Percentiles rank a stretch among this genome's conserved stretches.
These are phyloP conservation scores for Aspergillus bridgeri DNA, from an alignment of 495 filamentous ascomycete species.

Conservation along the genomic window DNA sequence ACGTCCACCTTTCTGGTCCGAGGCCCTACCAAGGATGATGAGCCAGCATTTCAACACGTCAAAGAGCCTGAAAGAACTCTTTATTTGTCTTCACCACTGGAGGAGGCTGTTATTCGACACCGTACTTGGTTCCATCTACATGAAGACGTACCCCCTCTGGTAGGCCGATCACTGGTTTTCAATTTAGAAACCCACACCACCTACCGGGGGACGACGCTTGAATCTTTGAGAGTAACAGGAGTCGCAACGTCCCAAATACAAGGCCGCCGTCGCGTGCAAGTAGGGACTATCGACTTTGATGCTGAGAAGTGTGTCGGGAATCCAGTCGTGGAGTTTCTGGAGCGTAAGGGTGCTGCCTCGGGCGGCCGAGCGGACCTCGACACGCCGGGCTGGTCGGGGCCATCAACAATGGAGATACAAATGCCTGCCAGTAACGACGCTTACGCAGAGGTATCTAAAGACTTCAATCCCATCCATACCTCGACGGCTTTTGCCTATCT, in stretches of 20 bases:
- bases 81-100: conserved; percentile 5
- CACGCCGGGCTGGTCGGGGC: conserved; percentile 9
- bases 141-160: conserved; percentile 9
- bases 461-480: conserved; percentile 39
- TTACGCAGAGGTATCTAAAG: conserved; percentile 29
- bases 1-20: conserved; percentile 28
- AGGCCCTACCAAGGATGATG: conserved; percentile 10
- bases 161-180: conserved; percentile 19
- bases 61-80: conserved; percentile 16
- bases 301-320: conserved; percentile 19
- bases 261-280: not conserved
- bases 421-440: conserved; percentile 24
- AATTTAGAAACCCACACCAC: conserved; percentile 15
- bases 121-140: conserved; percentile 21
- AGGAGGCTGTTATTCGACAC: conserved; percentile 19
- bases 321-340: conserved; percentile 32
- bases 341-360: conserved; percentile 20
- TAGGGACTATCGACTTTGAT: conserved; percentile 11
- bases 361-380: conserved; percentile 11
- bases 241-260: not conserved
- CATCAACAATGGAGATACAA: conserved; percentile 14
- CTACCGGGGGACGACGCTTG: not conserved
- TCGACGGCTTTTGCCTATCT: conserved; percentile 28
- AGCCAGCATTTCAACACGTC: conserved; percentile 13
- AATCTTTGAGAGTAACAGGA: conserved; percentile 14